Conservation (phyloP, 148 eudicot species). For the Tetragonia tetragonoides region DNA sequence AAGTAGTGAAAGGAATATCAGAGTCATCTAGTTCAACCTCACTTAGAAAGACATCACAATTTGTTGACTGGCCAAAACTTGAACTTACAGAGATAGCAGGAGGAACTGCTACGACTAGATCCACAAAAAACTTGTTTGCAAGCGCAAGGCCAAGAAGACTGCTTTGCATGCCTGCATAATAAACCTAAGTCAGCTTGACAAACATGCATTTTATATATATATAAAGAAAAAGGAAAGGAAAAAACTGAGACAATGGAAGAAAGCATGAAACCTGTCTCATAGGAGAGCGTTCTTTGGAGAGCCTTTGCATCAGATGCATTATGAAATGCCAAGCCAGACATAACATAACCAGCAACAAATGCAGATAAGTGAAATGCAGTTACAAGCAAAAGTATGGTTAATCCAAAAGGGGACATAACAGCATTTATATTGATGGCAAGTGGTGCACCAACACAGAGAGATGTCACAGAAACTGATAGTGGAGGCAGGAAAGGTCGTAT, state of each 20-base stretch:
- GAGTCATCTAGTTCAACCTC: not conserved
- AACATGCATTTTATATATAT: not conserved
- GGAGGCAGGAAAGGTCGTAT: constrained; percentile 87
- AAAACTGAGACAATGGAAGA: not conserved
- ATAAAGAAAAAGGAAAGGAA: not conserved
- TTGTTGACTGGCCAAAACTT: not conserved
- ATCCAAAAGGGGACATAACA: constrained; percentile 82
- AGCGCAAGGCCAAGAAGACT: constrained; percentile 93
- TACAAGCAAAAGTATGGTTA: constrained; percentile 64
- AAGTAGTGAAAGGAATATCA: not conserved
- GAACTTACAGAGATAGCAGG: constrained; percentile 90
- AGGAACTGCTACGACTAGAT: constrained; percentile 85
- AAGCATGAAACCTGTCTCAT: constrained; percentile 66
- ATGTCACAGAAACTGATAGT: constrained; percentile 80
- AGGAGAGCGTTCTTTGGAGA: constrained; percentile 88
- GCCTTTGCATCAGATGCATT: constrained; percentile 70
- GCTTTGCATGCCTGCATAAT: constrained; percentile 84
- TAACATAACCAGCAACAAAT: constrained; percentile 64
- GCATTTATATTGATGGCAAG: constrained; percentile 86
- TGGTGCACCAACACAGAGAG: constrained; percentile 95
- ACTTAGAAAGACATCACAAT: not conserved
- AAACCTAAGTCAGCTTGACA: not conserved
- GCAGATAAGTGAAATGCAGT: constrained; percentile 75
- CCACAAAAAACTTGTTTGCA: constrained; percentile 80
- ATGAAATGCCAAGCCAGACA: constrained; percentile 61